Evolutionary conservation across 768 basidiomycete species (phyloP).

Genomic region (Chalciporus chontae): DNA sequence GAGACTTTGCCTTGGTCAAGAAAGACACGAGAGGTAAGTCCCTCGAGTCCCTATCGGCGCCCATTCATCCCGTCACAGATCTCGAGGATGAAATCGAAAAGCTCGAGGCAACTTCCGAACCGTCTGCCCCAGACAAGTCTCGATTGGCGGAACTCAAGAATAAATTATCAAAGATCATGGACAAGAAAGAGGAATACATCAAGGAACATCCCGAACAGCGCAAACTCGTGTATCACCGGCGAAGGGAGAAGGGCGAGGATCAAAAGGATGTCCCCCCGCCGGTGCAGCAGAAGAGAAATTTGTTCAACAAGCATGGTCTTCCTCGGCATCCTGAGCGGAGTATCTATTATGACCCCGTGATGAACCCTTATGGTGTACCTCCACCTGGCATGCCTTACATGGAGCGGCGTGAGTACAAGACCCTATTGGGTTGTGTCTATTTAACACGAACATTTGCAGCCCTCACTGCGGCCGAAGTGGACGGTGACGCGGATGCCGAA

Average conservation of each 20-base stretch:
- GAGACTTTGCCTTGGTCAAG: conserved; percentile 91
- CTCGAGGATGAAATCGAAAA: conserved; percentile 77
- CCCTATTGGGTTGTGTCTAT: background rate
- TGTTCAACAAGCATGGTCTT: conserved; percentile 81
- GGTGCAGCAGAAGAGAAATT: conserved; percentile 51
- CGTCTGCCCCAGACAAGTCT: conserved; percentile 52
- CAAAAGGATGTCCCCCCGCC: conserved; percentile 37
- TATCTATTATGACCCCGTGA: conserved; percentile 87
- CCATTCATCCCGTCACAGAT: conserved; percentile 42
- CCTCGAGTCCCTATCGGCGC: background rate
- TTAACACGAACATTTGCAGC: conserved; percentile 37
- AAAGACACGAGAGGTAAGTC: conserved; percentile 80
- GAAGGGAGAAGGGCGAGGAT: conserved; percentile 40
- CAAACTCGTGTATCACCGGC: conserved; percentile 70
- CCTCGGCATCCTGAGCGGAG: conserved; percentile 89
- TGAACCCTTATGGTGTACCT: conserved; percentile 92
- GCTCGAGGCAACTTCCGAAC: conserved; percentile 48
- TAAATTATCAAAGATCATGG: conserved; percentile 77
- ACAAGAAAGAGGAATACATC: conserved; percentile 90
- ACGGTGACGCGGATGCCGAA: conserved; percentile 58
- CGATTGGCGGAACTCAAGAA: conserved; percentile 67
- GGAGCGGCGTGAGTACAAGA: conserved; percentile 67
- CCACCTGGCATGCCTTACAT: conserved; percentile 97
- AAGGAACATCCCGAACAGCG: conserved; percentile 91
- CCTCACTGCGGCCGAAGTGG: conserved; percentile 56